A percentile compares a stretch with the other conserved stretches of the same genome.
These are phyloP conservation scores for Lactuca saligna DNA, from an alignment of 129 eudicot species.

Conservation along the genomic window DNA sequence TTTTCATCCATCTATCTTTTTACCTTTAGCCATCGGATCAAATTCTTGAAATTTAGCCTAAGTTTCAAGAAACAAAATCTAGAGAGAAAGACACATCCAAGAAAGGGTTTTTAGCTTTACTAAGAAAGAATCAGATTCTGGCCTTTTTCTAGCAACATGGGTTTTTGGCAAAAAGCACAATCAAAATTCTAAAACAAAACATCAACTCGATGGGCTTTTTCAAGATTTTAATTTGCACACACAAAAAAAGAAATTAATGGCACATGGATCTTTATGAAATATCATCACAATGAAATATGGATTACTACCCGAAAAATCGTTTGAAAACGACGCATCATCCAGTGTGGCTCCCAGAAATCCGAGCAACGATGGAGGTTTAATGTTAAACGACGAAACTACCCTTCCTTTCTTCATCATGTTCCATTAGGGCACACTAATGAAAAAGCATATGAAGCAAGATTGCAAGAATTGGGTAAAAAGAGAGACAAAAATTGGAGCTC, in stretches of 20 bases:
- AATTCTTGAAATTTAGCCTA: conserved; percentile 19
- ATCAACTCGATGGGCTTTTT: conserved; percentile 28
- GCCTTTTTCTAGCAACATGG: conserved; percentile 35
- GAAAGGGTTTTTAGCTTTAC: conserved; percentile 35
- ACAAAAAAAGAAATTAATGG: conserved; percentile 25
- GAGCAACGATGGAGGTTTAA: conserved; percentile 40
- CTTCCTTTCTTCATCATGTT: conserved; percentile 43
- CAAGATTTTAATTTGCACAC: conserved; percentile 27
- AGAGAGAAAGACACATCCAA: not conserved
- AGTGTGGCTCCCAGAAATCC: conserved; percentile 47
- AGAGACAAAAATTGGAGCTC: conserved; percentile 29
- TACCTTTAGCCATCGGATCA: not conserved
- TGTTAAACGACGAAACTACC: conserved; percentile 37
- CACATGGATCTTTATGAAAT: conserved; percentile 36
- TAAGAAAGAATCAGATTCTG: conserved; percentile 36
- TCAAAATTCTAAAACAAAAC: conserved; percentile 33
- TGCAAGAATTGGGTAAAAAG: conserved; percentile 30
- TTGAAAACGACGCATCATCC: conserved; percentile 42
- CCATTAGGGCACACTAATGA: conserved; percentile 42
- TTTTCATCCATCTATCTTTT: not conserved
- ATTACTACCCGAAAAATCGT: conserved; percentile 27
- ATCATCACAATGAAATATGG: conserved; percentile 10
- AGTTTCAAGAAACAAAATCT: conserved; percentile 26
- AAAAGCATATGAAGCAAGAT: conserved; percentile 33
- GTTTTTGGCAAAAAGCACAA: conserved; percentile 24